phyloP scores from a whole-genome alignment of 1,139 yeast species.

The Ogataea hybrid region DNA sequence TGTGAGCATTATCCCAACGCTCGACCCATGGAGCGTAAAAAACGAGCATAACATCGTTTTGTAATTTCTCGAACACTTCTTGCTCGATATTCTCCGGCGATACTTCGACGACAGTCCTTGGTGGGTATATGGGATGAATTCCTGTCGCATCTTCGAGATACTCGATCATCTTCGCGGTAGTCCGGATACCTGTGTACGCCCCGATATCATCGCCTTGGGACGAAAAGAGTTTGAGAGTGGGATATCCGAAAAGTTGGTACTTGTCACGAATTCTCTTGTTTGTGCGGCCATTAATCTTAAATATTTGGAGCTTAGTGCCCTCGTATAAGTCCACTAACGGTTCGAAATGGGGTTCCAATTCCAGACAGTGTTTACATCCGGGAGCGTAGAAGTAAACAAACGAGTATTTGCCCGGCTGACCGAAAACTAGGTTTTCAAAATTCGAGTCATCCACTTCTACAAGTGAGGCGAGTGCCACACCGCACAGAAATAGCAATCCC shows the following conservation, averaged over 20 bases:
- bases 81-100: conserved; percentile 13
- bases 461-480: conserved; percentile 4
- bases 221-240: conserved; percentile 24
- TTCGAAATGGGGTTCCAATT: conserved; percentile 39
- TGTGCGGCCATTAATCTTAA: conserved; percentile 24
- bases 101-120: conserved; percentile 17
- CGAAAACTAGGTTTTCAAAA: conserved; percentile 24
- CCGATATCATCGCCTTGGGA: conserved; percentile 23
- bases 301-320: conserved; percentile 24
- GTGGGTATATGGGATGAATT: conserved; percentile 22
- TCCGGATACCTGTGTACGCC: conserved; percentile 20
- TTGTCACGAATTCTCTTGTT: conserved; percentile 20
- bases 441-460: conserved; percentile 24
- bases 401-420: conserved; percentile 34
- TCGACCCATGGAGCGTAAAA: conserved; percentile 25
- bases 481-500: not conserved
- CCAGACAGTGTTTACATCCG: conserved; percentile 39
- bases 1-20: conserved; percentile 24
- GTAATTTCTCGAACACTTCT: conserved; percentile 9
- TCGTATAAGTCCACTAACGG: conserved; percentile 31
- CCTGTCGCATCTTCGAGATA: conserved; percentile 25
- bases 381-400: conserved; percentile 43
- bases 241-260: conserved; percentile 25
- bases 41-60: conserved; percentile 20
- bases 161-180: conserved; percentile 23